Evolutionary conservation across 305 asterid species (phyloP), one percentile per base, ranked within the genome.

Genomic region (Salvia sclarea): DNA sequence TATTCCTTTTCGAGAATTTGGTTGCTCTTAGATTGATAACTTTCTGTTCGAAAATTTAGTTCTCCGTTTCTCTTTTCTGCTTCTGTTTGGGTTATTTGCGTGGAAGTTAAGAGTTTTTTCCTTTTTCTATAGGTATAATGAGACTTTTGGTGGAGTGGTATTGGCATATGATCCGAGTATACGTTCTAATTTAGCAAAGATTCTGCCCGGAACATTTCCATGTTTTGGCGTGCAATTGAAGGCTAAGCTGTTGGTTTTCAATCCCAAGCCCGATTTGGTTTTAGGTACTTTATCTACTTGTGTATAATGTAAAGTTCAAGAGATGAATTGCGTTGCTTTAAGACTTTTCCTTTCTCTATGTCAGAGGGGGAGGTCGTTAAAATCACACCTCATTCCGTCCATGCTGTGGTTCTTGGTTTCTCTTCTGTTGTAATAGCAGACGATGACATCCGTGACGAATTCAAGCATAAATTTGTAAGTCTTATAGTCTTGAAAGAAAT

Each of bases 61-160:
- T 53, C 30, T 38, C 52, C 6, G 4, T 49, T 3, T 49, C 2
- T 50, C 2, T 50, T 48, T 31, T 18, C 11, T 18, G 7, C 22
- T 47, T 47, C 5, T 43, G 47, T 8, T 56, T 14, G 44, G 33
- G 24, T 7, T 21, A 38, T 18, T 24, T 67, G 47, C 37, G 18
- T 21, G 48, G 28, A 40, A 28, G 8, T 20, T 38, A n/a, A 22
- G 24, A 31, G 45, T 25, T 21, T 43, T 35, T 37, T 56, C 40
- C 28, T 14, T 38, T 61, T 68, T 16, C 48, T 76, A 13, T 50
- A 90, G 90, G 82, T 92, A 80, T 57, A 86, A 45, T 70, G 95
- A 93, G 73, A 61, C 80, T 11, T 80, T 91, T 72, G 95, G 83
- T 73, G 96, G 97, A 21, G 91, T 94, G 47, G 83, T 91, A 5